A percentile compares a stretch with the other conserved stretches of the same genome.
Conservation (phyloP, 805 yeast genomes). For the Millerozyma acaciae region DNA sequence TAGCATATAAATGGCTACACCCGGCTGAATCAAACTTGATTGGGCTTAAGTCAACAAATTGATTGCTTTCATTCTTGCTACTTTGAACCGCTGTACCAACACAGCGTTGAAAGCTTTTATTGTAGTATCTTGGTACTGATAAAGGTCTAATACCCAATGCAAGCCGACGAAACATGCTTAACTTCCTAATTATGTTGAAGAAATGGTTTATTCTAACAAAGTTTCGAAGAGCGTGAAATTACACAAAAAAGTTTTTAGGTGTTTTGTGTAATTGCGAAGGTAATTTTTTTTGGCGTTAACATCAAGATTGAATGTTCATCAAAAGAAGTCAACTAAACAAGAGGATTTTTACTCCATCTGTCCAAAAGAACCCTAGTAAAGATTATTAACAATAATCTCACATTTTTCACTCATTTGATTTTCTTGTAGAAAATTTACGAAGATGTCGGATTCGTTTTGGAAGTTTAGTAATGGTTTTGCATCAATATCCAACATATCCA, state of each 20-base stretch:
- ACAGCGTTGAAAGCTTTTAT: too few relatives aligned
- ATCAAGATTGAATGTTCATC: background rate
- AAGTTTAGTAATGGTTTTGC: constrained; percentile 45
- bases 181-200: background rate
- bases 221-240: background rate
- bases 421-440: too few relatives aligned
- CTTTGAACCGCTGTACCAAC: too few relatives aligned
- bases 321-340: too few relatives aligned
- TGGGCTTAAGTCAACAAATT: constrained; percentile 59
- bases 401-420: too few relatives aligned
- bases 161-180: background rate
- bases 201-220: background rate
- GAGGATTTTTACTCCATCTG: too few relatives aligned
- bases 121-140: background rate
- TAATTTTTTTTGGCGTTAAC: constrained; percentile 1
- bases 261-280: constrained; percentile 5
- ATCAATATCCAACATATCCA: constrained; percentile 37
- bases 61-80: too few relatives aligned
- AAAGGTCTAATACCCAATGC: background rate
- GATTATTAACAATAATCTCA: too few relatives aligned
- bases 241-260: constrained; percentile 2
- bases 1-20: constrained; percentile 63
- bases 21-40: constrained; percentile 62
- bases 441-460: constrained; percentile 47
- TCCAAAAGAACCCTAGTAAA: too few relatives aligned